Conservation (phyloP, 2,329 filamentous ascomycete genomes). For the Capronia epimyces region DNA sequence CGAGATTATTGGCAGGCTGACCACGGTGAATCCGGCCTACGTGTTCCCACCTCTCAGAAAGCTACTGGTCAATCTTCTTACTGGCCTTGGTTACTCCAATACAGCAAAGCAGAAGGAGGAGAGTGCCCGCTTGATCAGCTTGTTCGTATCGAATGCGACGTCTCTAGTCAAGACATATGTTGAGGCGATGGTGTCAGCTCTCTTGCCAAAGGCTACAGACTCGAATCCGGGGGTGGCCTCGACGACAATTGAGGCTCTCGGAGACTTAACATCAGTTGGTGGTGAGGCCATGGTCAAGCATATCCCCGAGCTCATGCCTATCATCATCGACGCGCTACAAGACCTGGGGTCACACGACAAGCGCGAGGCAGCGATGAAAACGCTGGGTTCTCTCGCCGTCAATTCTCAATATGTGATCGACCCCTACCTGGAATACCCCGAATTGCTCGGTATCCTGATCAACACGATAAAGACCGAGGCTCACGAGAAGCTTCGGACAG, state of each 20-base stretch:
- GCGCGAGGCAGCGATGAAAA: constrained; percentile 83
- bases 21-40: constrained; percentile 88
- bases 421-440: constrained; percentile 90
- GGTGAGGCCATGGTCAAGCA: constrained; percentile 91
- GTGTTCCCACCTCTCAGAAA: constrained; percentile 94
- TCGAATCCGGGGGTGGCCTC: constrained; percentile 80
- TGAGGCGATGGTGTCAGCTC: constrained; percentile 87
- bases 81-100: constrained; percentile 92
- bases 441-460: constrained; percentile 85
- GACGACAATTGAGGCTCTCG: constrained; percentile 90
- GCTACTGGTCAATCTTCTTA: constrained; percentile 90
- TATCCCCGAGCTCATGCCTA: constrained; percentile 85
- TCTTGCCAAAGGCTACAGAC: constrained; percentile 89
- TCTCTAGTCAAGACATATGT: constrained; percentile 93
- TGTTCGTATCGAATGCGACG: constrained; percentile 88
- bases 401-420: constrained; percentile 97
- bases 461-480: constrained; percentile 92
- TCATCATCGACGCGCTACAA: constrained; percentile 89
- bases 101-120: constrained; percentile 93
- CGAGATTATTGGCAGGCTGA: constrained; percentile 89
- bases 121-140: constrained; percentile 84
- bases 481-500: constrained; percentile 75
- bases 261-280: constrained; percentile 87
- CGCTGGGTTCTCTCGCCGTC: constrained; percentile 84
- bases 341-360: constrained; percentile 88